Evolutionary conservation across 495 filamentous ascomycete species (phyloP).

Genomic region (Tirmania nivea): DNA sequence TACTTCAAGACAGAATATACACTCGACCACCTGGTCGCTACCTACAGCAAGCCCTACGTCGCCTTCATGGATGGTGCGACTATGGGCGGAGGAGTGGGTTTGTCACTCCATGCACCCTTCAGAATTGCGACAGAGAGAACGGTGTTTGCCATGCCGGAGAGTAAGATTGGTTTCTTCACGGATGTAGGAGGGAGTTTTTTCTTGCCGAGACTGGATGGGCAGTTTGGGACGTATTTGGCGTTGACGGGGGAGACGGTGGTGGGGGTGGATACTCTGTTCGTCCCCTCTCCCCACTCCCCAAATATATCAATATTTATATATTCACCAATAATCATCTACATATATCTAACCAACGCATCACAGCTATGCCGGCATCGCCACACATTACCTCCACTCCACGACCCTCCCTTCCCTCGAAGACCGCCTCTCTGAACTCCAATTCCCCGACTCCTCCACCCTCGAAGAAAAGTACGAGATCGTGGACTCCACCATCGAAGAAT

Average conservation of each 20-base stretch:
- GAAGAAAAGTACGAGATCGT: conserved; percentile 43
- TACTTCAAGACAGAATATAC: conserved; percentile 88
- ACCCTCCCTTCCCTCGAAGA: conserved; percentile 56
- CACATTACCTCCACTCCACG: conserved; percentile 84
- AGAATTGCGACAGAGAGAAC: conserved; percentile 90
- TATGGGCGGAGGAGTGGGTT: conserved; percentile 91
- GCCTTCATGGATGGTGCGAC: conserved; percentile 96
- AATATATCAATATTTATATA: not conserved
- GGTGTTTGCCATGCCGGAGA: conserved; percentile 94
- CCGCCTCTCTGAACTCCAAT: conserved; percentile 70
- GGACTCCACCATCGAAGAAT: conserved; percentile 80
- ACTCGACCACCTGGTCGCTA: conserved; percentile 88
- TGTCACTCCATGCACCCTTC: conserved; percentile 87
- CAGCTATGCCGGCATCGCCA: conserved; percentile 61
- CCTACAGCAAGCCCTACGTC: conserved; percentile 77
- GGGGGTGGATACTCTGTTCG: conserved; percentile 57
- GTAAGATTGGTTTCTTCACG: conserved; percentile 91
- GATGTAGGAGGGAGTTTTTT: conserved; percentile 94
- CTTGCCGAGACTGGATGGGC: conserved; percentile 66
- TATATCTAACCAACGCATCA: not conserved
- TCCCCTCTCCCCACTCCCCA: not conserved
- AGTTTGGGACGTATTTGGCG: conserved; percentile 70
- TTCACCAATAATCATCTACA: conserved; percentile 3
- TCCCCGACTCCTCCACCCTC: conserved; percentile 47
- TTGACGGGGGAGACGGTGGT: conserved; percentile 62